Conservation (phyloP, 495 filamentous ascomycete genomes). For the Neurospora africana region DNA sequence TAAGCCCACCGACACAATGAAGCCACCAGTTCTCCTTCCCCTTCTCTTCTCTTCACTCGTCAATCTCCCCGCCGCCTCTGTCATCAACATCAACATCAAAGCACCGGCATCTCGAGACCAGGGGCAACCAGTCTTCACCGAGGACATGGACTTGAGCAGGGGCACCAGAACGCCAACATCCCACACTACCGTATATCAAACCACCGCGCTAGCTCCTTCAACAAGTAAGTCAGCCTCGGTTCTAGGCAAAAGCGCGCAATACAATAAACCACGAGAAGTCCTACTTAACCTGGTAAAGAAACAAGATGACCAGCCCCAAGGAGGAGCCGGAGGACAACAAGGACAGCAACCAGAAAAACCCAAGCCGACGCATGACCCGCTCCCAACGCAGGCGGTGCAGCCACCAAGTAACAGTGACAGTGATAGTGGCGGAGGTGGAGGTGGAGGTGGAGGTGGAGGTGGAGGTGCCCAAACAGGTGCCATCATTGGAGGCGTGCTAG, state of each 20-base stretch:
- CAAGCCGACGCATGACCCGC: not conserved
- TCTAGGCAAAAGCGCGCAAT: not conserved
- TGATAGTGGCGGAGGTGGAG: not conserved
- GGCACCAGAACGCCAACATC: not conserved
- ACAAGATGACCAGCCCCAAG: not conserved
- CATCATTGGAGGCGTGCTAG: not conserved
- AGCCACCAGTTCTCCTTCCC: not conserved
- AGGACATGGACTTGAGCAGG: not conserved
- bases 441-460: not conserved
- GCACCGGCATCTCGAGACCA: not conserved
- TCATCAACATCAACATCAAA: too few species aligned
- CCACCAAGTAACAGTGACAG: not conserved
- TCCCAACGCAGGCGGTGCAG: not conserved
- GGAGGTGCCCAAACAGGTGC: not conserved
- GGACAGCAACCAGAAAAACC: not conserved
- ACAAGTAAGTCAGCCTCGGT: too few species aligned
- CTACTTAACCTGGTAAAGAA: not conserved
- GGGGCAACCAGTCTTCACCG: not conserved
- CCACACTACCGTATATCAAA: not conserved
- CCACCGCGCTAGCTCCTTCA: too few species aligned
- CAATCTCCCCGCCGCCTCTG: not conserved
- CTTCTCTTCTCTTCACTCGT: fast-evolving
- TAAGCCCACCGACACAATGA: not conserved
- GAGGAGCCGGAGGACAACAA: not conserved
- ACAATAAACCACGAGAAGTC: not conserved